These are phyloP conservation scores for Pelargonium cotyledonis DNA, from an alignment of 441 rosid species.

Conservation along the genomic window DNA sequence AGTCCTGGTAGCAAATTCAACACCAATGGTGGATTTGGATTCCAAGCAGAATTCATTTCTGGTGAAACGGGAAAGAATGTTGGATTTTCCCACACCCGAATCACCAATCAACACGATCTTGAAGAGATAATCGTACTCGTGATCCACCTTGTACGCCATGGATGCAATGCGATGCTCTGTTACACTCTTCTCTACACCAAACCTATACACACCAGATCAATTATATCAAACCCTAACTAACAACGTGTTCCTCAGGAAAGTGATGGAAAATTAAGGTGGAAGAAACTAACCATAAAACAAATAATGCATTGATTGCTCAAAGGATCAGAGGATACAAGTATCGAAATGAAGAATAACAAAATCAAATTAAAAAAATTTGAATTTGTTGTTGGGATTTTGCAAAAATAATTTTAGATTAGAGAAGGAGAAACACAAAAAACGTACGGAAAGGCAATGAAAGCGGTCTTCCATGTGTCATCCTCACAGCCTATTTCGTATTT, in stretches of 20 bases:
- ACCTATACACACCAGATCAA: too few relatives aligned
- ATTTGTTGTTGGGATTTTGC: too few relatives aligned
- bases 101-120: neutral
- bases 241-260: neutral
- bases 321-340: too few relatives aligned
- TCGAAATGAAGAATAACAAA: too few relatives aligned
- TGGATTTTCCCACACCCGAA: constrained; percentile 3
- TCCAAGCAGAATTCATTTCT: constrained; percentile 5
- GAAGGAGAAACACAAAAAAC: too few relatives aligned
- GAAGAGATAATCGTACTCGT: neutral
- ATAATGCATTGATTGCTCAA: neutral
- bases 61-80: constrained; percentile 1
- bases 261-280: neutral
- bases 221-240: neutral
- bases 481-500: too few relatives aligned
- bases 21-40: neutral
- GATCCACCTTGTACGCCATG: constrained; percentile 1
- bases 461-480: too few relatives aligned
- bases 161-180: neutral
- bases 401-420: too few relatives aligned
- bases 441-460: too few relatives aligned
- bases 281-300: neutral
- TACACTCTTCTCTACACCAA: neutral
- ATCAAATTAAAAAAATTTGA: too few relatives aligned
- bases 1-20: constrained; percentile 2